These are phyloP conservation scores for Limtongia smithiae DNA, from an alignment of 805 yeast species.

Conservation along the genomic window DNA sequence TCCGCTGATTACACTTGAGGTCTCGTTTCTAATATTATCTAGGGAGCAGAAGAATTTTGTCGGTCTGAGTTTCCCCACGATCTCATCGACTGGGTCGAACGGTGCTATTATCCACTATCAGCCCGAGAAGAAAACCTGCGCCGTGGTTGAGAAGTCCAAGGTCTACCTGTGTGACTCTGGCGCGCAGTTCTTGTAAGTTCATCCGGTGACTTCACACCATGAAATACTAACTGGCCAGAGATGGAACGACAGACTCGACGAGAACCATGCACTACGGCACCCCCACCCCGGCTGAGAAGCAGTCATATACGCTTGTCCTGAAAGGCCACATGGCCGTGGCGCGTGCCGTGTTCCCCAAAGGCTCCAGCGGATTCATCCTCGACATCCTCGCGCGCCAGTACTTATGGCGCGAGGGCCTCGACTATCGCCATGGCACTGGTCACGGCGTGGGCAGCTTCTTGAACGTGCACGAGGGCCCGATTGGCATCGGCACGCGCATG, in stretches of 20 bases:
- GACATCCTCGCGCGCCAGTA: conserved; percentile 82
- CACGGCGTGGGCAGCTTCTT: conserved; percentile 94
- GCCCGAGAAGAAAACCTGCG: conserved; percentile 54
- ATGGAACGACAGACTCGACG: conserved; percentile 96
- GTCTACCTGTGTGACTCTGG: conserved; percentile 86
- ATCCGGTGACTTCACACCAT: neutral
- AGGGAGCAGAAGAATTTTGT: conserved; percentile 38
- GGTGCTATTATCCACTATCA: conserved; percentile 75
- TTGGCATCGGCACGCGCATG: conserved; percentile 62
- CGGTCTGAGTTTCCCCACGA: conserved; percentile 71
- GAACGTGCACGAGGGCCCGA: conserved; percentile 92
- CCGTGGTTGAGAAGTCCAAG: conserved; percentile 60
- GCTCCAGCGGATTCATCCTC: conserved; percentile 68
- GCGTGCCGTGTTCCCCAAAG: conserved; percentile 69
- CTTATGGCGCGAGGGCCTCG: conserved; percentile 77
- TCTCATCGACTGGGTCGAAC: conserved; percentile 71
- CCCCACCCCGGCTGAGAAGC: conserved; percentile 56
- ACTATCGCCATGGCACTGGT: conserved; percentile 92
- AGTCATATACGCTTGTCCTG: conserved; percentile 76
- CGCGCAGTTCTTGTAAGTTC: conserved; percentile 59
- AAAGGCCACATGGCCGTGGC: conserved; percentile 91
- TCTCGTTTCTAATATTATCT: neutral
- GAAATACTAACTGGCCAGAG: conserved; percentile 38
- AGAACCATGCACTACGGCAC: conserved; percentile 70
- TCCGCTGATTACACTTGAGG: neutral